Percentiles rank a stretch among this genome's conserved stretches.
Evolutionary conservation across 176 grass and related monocot species (phyloP).

Genomic region (Secale cereale): DNA sequence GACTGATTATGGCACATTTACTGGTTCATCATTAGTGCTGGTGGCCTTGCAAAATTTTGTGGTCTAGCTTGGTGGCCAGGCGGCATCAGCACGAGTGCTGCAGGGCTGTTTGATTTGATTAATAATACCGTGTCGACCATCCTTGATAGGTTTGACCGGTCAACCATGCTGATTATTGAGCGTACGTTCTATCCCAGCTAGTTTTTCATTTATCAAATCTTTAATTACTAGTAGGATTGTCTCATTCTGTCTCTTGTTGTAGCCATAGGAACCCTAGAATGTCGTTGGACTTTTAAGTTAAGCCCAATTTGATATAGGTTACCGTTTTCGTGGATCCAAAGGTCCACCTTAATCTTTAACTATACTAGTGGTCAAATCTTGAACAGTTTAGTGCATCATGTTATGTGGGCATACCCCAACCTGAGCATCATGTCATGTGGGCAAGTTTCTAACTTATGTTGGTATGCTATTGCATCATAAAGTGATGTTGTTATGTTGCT

Average conservation of each 20-base stretch:
- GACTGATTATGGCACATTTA: conserved; percentile 1
- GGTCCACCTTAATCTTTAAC: too few relatives aligned
- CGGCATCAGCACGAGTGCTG: neutral
- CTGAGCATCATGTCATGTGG: too few relatives aligned
- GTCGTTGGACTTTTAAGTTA: too few relatives aligned
- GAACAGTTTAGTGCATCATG: too few relatives aligned
- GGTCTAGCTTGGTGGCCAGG: conserved; percentile 27
- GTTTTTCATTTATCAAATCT: neutral
- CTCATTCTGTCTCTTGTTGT: neutral
- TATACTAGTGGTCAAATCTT: too few relatives aligned
- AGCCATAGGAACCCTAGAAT: neutral
- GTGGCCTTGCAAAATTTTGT: neutral
- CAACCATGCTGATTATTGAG: neutral
- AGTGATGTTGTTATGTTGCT: too few relatives aligned
- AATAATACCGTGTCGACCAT: neutral
- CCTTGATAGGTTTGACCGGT: neutral
- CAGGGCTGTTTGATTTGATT: neutral
- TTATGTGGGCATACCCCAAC: too few relatives aligned
- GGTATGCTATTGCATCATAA: too few relatives aligned
- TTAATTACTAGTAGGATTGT: neutral
- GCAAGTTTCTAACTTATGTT: too few relatives aligned
- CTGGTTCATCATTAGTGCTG: neutral
- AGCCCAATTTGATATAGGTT: too few relatives aligned
- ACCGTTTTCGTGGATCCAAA: too few relatives aligned
- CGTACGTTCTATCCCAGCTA: neutral